Evolutionary conservation across 495 filamentous ascomycete genomes (phyloP), one percentile per base, ranked within the genome.

Genomic region (Hapsidospora chrysogenum): DNA sequence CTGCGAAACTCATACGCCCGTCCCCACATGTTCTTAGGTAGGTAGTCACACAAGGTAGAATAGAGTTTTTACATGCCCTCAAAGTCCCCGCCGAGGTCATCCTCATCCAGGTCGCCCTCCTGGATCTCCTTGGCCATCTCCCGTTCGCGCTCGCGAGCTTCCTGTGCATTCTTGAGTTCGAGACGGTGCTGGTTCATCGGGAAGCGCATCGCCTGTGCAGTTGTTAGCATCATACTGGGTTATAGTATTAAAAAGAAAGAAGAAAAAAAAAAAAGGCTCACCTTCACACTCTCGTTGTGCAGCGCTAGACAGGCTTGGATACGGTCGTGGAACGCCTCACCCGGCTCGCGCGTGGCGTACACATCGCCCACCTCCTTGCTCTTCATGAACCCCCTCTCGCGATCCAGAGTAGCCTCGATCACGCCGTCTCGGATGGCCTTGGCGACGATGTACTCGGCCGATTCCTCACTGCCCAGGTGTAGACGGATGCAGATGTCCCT

Each of bases 131-230:
- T 97, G 31, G 87, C 89, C 58, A 97, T 66, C 55, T 97, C 89
- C 18, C 92, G 67, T 62, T 97, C 89, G 27, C 89, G 70, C 60
- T 97, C 89, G 28, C 89, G 74, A 14, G 89, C 89, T 59, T 96
- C 89, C 56, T 94, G 86, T 2, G 92, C 89, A 49, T 89, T 96
- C 75, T 92, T 94, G 33, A 96, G 64, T 58, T 96, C 89, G 19
- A 94, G 66, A n/a, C 89, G 71, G 60, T 96, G 87, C 61, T 94
- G 85, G 60, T 97, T 95, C 87, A 95, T 94, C 7, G 89, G 89
- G 63, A 94, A 97, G 11, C 92, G 70, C 89, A 97, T 97, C 16
- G 89, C 87, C 84, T 92, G 40, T 15, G 3, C 14, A 18, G 25
- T 23, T 22, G 33, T 47, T 39, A 41, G 31, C 19, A 1, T 26